Base-by-base conservation (phyloP, 2,329 filamentous ascomycete genomes). In the Phaeophleospora eucalypticola region DNA sequence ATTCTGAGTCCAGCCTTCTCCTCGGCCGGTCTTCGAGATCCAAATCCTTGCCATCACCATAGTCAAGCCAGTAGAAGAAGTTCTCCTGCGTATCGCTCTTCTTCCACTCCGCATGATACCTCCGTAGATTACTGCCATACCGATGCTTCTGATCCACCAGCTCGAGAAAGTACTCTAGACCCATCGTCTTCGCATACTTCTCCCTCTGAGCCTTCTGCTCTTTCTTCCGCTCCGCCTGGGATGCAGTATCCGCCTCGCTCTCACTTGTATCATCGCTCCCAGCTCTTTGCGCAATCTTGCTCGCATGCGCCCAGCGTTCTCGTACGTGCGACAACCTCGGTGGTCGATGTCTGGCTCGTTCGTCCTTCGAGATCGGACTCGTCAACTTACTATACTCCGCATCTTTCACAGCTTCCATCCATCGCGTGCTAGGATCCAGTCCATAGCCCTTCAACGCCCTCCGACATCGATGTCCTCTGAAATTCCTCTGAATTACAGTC, bases 1-100 rank as follows among this genome's bases (percentile, higher is more conserved):
- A 82, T 65, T 95, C 87, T 18, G 80, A 77, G 42, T 93, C 87
- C 4, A 95, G 72, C 12, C 81, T 75, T 49, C 87, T 83, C 29
- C 90, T 77, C 1, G 88, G 83, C 53, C 89, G 89, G 0, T 80
- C 77, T 3, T 81, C 77, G 10, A 91, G 71, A 53, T 91, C 84
- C 36, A 93, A 64, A 33, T 78, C 66, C 56, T 74, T 81, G 0
- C 90, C 90, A 40, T 84, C 83, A 4, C 90, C 90, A 48, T 86
- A 76, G 63, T 96, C 90, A 1, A 95, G 74, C 89, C 90, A 95
- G 69, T 89, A 91, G 66, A 95, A 95, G 75, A 90, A 96, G 63
- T 93, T 95, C 64, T 95, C 85, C 3, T 82, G 79, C 0, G 88
- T 91, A 20, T 86, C 74, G 1, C 81, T 74, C 50, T 78, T 80